Percentiles rank a stretch among this genome's conserved stretches.
phyloP scores from a whole-genome alignment of 2,329 filamentous ascomycete species.

The Epichloe coenophiala region DNA sequence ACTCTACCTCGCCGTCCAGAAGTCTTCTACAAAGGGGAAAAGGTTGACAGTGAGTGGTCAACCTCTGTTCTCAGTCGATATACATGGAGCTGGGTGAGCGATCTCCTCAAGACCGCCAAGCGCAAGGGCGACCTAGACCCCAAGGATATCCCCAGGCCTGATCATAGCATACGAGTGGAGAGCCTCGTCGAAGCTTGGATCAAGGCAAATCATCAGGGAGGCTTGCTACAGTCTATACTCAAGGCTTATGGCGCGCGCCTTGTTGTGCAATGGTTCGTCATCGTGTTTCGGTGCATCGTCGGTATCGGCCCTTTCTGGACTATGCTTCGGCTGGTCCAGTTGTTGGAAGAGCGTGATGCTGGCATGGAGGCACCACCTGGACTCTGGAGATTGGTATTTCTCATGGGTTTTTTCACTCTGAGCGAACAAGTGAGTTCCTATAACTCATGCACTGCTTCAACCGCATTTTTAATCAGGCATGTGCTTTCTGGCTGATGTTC shows the following conservation, averaged over 20 bases:
- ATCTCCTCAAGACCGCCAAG: conserved; percentile 39
- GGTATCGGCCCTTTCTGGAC: conserved; percentile 59
- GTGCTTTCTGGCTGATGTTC: conserved; percentile 4
- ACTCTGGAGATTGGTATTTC: conserved; percentile 56
- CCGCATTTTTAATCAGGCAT: background rate
- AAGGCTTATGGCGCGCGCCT: conserved; percentile 43
- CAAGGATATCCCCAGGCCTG: conserved; percentile 47
- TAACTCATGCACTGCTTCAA: background rate
- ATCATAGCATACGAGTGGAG: conserved; percentile 38
- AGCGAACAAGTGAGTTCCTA: conserved; percentile 26
- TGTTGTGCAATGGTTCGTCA: conserved; percentile 44
- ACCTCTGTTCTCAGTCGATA: conserved; percentile 46
- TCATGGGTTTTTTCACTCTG: conserved; percentile 47
- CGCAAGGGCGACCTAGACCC: conserved; percentile 48
- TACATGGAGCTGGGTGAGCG: conserved; percentile 51
- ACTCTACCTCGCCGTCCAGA: conserved; percentile 53
- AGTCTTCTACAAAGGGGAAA: conserved; percentile 43
- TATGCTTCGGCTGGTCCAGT: conserved; percentile 49
- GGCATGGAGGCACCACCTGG: conserved; percentile 33
- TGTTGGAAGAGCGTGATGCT: conserved; percentile 42
- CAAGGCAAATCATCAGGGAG: conserved; percentile 28
- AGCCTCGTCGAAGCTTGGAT: conserved; percentile 38
- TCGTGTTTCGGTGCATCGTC: conserved; percentile 39
- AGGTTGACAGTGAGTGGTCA: conserved; percentile 52
- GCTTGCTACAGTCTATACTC: conserved; percentile 48